phyloP scores from a whole-genome alignment of 2,329 filamentous ascomycete species.

The Penicillium sumatraense region DNA sequence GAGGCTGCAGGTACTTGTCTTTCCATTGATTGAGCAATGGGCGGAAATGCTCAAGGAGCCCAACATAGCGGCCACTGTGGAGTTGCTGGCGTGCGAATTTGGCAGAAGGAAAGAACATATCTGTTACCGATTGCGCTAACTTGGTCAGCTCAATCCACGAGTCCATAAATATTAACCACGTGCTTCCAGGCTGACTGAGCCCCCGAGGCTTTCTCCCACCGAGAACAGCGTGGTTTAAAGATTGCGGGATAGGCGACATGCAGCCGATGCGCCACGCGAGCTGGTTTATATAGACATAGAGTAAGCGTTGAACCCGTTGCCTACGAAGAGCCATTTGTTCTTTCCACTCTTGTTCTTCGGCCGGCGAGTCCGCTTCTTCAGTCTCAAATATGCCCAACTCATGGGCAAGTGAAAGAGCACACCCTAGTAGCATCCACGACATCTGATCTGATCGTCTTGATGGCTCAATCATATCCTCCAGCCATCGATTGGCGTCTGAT shows the following conservation, averaged over 20 bases:
- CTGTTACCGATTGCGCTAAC: slow-evolving; percentile 56
- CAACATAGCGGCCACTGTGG: slow-evolving; percentile 56
- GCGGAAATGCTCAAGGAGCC: slow-evolving; percentile 49
- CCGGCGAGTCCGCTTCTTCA: slow-evolving; percentile 31
- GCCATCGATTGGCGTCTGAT: slow-evolving; percentile 48
- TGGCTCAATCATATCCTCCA: slow-evolving; percentile 60
- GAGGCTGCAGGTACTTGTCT: slow-evolving; percentile 39
- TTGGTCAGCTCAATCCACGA: slow-evolving; percentile 56
- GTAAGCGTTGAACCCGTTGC: slow-evolving; percentile 42
- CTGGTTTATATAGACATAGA: slow-evolving; percentile 57
- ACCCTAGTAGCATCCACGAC: slow-evolving; percentile 65
- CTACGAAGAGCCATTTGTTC: slow-evolving; percentile 39
- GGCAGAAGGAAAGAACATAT: slow-evolving; percentile 56
- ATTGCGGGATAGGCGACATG: slow-evolving; percentile 57
- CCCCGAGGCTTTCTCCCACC: slow-evolving; percentile 36
- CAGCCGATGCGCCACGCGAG: slow-evolving; percentile 57
- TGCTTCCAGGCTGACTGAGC: slow-evolving; percentile 47
- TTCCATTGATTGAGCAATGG: slow-evolving; percentile 44
- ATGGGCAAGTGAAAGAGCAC: slow-evolving; percentile 57
- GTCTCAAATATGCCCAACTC: slow-evolving; percentile 58
- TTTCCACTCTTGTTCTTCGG: slow-evolving; percentile 32
- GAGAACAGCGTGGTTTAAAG: slow-evolving; percentile 38
- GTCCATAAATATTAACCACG: slow-evolving; percentile 58
- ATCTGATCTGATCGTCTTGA: slow-evolving; percentile 61
- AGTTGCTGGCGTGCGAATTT: slow-evolving; percentile 41